Conservation (phyloP, 306 rosid species). For the Cercis canadensis region DNA sequence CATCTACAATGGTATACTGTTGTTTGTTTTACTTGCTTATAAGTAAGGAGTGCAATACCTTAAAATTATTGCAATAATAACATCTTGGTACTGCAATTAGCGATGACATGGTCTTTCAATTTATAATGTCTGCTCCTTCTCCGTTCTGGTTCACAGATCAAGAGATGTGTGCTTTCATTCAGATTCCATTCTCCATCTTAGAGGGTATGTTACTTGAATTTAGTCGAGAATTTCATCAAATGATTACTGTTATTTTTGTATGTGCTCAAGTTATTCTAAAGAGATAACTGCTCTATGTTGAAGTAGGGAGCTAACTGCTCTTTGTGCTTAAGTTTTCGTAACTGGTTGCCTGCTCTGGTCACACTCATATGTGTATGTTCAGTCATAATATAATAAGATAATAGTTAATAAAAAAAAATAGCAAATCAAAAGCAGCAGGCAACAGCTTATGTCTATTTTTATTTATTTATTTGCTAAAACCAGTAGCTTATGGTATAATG, state of each 20-base stretch:
- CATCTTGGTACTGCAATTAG: conserved; percentile 70
- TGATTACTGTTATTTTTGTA: conserved; percentile 8
- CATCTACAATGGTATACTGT: conserved; percentile 63
- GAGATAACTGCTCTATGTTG: too few relatives aligned
- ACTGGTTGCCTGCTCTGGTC: too few relatives aligned
- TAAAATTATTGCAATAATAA: conserved; percentile 41
- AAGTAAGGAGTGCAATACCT: conserved; percentile 34
- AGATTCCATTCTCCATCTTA: conserved; percentile 55
- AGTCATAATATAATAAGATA: too few relatives aligned
- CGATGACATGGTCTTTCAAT: conserved; percentile 73
- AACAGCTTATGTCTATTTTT: too few relatives aligned
- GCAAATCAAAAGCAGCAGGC: too few relatives aligned
- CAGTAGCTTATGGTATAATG: too few relatives aligned
- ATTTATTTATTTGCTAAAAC: too few relatives aligned
- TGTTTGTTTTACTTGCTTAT: conserved; percentile 26
- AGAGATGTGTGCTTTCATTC: conserved; percentile 61
- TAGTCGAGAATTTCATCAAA: conserved; percentile 1
- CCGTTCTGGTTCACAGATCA: conserved; percentile 66
- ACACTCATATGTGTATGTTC: too few relatives aligned
- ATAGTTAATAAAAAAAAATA: too few relatives aligned
- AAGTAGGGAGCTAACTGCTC: too few relatives aligned
- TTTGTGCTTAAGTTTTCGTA: too few relatives aligned
- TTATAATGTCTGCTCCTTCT: conserved; percentile 75
- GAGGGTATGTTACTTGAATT: conserved; percentile 51
- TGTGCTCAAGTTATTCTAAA: neutral